Evolutionary conservation across 2,329 filamentous ascomycete genomes (phyloP), one percentile per base, ranked within the genome.

Genomic region (Colletotrichum agaves): DNA sequence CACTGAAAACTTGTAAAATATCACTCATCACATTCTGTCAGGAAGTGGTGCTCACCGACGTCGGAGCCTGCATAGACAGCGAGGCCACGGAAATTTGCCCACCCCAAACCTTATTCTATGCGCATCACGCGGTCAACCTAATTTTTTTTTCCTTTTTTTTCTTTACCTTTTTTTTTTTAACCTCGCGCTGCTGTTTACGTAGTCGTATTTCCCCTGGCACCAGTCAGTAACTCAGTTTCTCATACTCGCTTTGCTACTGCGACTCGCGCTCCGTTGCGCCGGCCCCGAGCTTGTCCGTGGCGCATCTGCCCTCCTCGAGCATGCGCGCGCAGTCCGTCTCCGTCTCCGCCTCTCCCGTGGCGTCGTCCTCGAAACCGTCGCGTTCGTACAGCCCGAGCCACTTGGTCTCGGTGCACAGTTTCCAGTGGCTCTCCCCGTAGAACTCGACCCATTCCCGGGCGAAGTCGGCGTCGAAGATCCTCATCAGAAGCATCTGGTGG

Each of bases 401-500:
- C 23, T 39, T 39, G 35, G 53, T 47, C 46, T 59, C 46, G 13
- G 53, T 60, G 64, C 64, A 67, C 21, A n/a, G 27, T 2, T 35
- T 19, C 11, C 8, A 49, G 33, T 67, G 64, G 19, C 19, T 27
- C 27, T 27, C 46, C 8, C 64, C 64, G 15, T 58, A 67, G 2
- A 44, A 61, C 19, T 39, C n/a, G 12, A 12, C 37, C 61, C 64
- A 59, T 13, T 64, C 53, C 12, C 23, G 17, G 2, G 61, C 64
- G 4, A 64, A 60, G 31, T 55, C 47, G 12, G 19, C 21, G 64
- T 64, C 53, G 15, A 64, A 67, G 11, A 59, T 39, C 2, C 19
- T 21, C 6, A 55, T 39, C 53, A 67, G 46, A 31, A 59, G 27
- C 53, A 64, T 46, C 39, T 64, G 46, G 46, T 59, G 53, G 17